A percentile compares a stretch with the other conserved stretches of the same genome.
Evolutionary conservation across 1,284 basidiomycete species (phyloP).

Genomic region (Porodaedalea pini): DNA sequence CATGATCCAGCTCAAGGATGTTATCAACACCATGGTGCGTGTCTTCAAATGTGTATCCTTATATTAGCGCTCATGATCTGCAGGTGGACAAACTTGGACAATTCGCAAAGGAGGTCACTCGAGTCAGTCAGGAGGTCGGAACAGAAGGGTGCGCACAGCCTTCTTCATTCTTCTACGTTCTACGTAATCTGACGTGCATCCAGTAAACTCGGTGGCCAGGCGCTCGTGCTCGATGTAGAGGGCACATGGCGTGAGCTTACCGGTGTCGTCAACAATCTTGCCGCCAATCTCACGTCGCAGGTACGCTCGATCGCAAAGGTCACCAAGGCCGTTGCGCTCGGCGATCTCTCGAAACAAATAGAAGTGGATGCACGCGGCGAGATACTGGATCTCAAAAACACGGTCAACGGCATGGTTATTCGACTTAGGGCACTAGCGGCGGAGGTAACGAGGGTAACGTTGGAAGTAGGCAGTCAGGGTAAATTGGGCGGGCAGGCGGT

Average conservation of each 20-base stretch:
- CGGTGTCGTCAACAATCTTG: conserved; percentile 86
- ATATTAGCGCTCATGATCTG: conserved; percentile 1
- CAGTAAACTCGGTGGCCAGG: conserved; percentile 88
- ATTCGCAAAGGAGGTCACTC: conserved; percentile 82
- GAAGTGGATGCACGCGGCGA: conserved; percentile 96
- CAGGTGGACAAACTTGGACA: conserved; percentile 75
- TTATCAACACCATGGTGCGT: conserved; percentile 93
- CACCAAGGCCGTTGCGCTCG: conserved; percentile 96
- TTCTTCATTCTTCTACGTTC: conserved; percentile 17
- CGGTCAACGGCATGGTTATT: conserved; percentile 97
- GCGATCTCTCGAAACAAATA: conserved; percentile 94
- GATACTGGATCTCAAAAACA: conserved; percentile 96
- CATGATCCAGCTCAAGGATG: conserved; percentile 97
- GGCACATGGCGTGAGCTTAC: conserved; percentile 93
- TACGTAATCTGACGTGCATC: conserved; percentile 16
- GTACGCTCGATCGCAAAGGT: conserved; percentile 93
- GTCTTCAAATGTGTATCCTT: conserved; percentile 17
- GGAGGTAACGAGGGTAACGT: conserved; percentile 93
- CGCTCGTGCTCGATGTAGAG: conserved; percentile 88
- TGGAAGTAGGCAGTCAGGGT: conserved; percentile 89
- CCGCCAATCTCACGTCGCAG: conserved; percentile 93
- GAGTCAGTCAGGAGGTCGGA: conserved; percentile 89
- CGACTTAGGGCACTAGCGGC: conserved; percentile 86
- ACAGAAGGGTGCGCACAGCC: conserved; percentile 67
- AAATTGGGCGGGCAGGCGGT: conserved; percentile 90